Evolutionary conservation across 495 filamentous ascomycete genomes (phyloP), one percentile per base, ranked within the genome.

Genomic region (Penicillium macrosclerotiorum): DNA sequence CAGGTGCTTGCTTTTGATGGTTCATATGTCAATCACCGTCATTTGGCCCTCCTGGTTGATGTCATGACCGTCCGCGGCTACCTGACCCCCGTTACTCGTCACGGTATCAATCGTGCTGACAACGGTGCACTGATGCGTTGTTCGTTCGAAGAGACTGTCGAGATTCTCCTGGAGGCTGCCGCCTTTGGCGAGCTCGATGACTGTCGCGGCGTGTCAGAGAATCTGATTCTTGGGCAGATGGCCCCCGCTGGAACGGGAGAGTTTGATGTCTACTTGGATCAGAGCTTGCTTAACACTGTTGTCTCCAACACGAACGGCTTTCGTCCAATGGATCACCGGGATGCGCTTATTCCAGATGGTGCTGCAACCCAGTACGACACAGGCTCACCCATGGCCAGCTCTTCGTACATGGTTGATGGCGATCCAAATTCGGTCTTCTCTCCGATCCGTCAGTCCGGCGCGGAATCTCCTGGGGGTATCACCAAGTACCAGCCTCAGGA

Each of bases 121-220:
- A 99, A 94, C 36, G 93, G 93, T 74, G 93, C 93, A 2, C 75
- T 99, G 57, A 99, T 99, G 93, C 84, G 93, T 62, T 99, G 93
- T 75, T 99, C 93, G 7, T 99, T 99, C 69, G 93, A 99, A 71
- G 94, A 99, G 59, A 99, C 93, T 0, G 93, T 99, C 24, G 93
- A 99, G 63, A 99, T 99, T 71, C 74, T 99, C 19, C 78, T 96
- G 22, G 93, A 99, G 47, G 93, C 93, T 27, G 93, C 93, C 30
- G 88, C 89, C 30, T 84, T 85, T 31, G 93, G 93, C 60, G 93
- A 99, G 65, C 77, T 97, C 14, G 93, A 99, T 57, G 92, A 99
- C 65, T 97, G 94, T 73, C 86, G 89, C 45, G 93, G 93, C 73
- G 88, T 99, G 18, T 96, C 92, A 1, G 93, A 99, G 73, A 99